Evolutionary conservation across 352 stramenopile species (phyloP).

Genomic region (Phytopythium chamaehyphon): DNA sequence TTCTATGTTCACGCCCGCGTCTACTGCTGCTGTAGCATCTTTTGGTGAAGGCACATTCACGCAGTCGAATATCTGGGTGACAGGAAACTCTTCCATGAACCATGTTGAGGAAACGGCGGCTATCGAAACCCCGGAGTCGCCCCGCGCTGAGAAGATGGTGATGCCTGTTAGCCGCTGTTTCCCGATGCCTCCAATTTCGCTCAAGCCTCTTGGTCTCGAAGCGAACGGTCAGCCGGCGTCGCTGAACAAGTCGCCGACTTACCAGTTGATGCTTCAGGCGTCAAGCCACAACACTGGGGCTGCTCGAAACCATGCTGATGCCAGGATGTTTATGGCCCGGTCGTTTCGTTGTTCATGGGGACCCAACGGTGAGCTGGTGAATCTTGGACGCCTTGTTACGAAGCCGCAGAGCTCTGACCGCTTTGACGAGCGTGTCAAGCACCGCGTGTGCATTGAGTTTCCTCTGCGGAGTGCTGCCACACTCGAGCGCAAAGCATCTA

Average conservation of each 20-base stretch:
- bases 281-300: conserved; percentile 23
- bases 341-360: conserved; percentile 84
- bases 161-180: conserved; percentile 2
- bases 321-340: conserved; percentile 68
- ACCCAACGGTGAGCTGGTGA: conserved; percentile 69
- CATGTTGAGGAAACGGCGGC: not conserved
- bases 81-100: not conserved
- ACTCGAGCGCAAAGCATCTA: conserved; percentile 22
- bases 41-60: conserved; percentile 21
- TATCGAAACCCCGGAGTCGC: conserved; percentile 8
- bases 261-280: conserved; percentile 57
- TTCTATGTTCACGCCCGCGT: conserved; percentile 26
- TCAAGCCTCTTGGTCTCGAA: conserved; percentile 39
- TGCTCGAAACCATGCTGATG: conserved; percentile 53
- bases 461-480: conserved; percentile 30
- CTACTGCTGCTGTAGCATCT: conserved; percentile 24
- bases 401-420: conserved; percentile 11
- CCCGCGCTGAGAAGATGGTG: not conserved
- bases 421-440: conserved; percentile 14
- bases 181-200: conserved; percentile 5
- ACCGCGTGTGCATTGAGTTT: conserved; percentile 49
- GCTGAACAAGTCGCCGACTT: conserved; percentile 53
- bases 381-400: conserved; percentile 43
- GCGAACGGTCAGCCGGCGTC: conserved; percentile 19
- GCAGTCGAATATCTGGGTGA: too few relatives aligned